These are phyloP conservation scores for Acarospora socialis DNA, from an alignment of 2,329 filamentous ascomycete genomes.

Conservation along the genomic window DNA sequence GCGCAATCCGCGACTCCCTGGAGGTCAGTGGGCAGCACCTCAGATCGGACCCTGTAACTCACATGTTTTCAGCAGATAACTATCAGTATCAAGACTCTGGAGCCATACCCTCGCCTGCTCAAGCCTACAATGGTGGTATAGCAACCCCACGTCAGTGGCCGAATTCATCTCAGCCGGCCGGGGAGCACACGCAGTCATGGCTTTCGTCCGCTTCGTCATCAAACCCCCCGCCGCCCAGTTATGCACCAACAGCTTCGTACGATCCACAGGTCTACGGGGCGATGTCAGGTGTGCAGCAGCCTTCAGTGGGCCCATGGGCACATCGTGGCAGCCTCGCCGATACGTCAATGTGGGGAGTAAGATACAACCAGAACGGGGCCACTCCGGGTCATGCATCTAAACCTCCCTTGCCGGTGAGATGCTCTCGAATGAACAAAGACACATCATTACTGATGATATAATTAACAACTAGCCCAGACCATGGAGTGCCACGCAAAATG, in stretches of 20 bases:
- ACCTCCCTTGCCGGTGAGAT: conserved; percentile 13
- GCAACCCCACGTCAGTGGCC: no score
- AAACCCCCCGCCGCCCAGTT: conserved; percentile 5
- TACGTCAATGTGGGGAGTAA: conserved; percentile 9
- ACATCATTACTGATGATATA: background rate
- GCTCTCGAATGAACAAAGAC: background rate
- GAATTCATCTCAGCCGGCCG: no score
- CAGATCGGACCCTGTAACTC: no score
- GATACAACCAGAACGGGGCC: conserved; percentile 7
- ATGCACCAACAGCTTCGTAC: conserved; percentile 6
- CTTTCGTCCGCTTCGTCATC: conserved; percentile 8
- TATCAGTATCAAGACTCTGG: no score
- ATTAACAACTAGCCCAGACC: conserved; percentile 5
- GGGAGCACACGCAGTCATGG: no score
- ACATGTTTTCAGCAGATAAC: no score
- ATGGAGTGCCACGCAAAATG: background rate
- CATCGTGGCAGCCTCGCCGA: conserved; percentile 1
- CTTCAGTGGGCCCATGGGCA: conserved; percentile 8
- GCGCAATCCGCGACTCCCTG: no score
- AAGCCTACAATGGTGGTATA: no score
- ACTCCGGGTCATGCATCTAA: conserved; percentile 6
- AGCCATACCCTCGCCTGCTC: no score
- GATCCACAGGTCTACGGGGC: conserved; percentile 9
- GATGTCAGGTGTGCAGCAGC: conserved; percentile 7
- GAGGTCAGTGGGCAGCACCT: no score